Conservation (phyloP, 2,329 filamentous ascomycete species). For the Domatiomyces catenatus region DNA sequence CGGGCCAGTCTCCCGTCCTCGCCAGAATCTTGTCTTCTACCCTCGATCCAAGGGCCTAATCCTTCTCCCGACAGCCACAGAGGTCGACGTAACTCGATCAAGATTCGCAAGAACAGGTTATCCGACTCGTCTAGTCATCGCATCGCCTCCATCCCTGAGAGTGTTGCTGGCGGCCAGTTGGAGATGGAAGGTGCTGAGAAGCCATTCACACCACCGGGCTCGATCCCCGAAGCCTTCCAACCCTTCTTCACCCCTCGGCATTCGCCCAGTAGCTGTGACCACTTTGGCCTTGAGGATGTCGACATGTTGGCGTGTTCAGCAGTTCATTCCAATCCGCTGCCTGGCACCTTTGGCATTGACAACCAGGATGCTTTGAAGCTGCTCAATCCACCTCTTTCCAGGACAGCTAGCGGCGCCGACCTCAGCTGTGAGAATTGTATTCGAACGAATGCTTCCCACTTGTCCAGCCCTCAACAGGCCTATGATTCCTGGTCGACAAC, state of each 20-base stretch:
- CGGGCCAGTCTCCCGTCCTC: not conserved
- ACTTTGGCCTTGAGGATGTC: conserved; percentile 7
- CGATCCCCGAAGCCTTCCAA: not conserved
- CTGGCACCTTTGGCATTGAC: conserved; percentile 12
- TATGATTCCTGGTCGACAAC: not conserved
- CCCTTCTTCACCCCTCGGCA: not conserved
- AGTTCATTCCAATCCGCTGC: conserved; percentile 9
- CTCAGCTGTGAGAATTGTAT: conserved; percentile 14
- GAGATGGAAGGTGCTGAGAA: not conserved
- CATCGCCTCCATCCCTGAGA: not conserved
- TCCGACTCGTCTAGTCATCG: not conserved
- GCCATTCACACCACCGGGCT: not conserved
- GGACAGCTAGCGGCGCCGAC: conserved; percentile 3
- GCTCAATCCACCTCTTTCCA: conserved; percentile 9
- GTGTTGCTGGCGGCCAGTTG: not conserved
- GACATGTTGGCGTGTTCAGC: conserved; percentile 14
- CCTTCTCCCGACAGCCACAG: not conserved
- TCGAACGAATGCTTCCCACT: conserved; percentile 11
- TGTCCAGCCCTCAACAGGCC: conserved; percentile 8
- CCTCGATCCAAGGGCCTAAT: not conserved
- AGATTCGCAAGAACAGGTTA: not conserved
- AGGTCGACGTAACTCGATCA: not conserved
- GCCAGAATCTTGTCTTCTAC: not conserved
- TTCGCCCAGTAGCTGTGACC: not conserved
- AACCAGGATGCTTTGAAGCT: conserved; percentile 14